These are phyloP conservation scores for Aspergillus tamarii DNA, from an alignment of 2,329 filamentous ascomycete genomes.

Conservation along the genomic window DNA sequence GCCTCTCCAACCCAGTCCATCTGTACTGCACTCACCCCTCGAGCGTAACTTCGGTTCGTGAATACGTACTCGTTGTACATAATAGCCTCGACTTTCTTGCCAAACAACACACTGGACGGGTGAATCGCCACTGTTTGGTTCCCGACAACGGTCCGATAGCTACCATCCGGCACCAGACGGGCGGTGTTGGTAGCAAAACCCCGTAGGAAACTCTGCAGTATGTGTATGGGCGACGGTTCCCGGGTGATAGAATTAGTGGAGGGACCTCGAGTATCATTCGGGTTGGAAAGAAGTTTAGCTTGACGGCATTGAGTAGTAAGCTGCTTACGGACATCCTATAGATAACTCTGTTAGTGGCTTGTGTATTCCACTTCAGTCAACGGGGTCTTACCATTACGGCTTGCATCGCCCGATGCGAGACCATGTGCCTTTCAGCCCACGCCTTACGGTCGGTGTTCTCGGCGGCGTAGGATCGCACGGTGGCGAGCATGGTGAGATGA, in stretches of 20 bases:
- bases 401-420: slow-evolving; percentile 67
- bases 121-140: slow-evolving; percentile 67
- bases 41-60: slow-evolving; percentile 65
- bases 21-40: slow-evolving; percentile 65
- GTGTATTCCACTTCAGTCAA: not conserved
- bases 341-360: slow-evolving; percentile 4
- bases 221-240: slow-evolving; percentile 50
- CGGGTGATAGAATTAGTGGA: slow-evolving; percentile 19
- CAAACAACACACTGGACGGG: slow-evolving; percentile 63
- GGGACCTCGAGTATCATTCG: slow-evolving; percentile 21
- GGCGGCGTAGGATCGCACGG: slow-evolving; percentile 62
- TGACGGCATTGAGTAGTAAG: slow-evolving; percentile 58
- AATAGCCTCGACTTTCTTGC: slow-evolving; percentile 64
- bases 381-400: slow-evolving; percentile 57
- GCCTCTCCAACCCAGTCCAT: slow-evolving; percentile 64
- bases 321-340: slow-evolving; percentile 63
- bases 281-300: slow-evolving; percentile 46
- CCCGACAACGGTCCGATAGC: slow-evolving; percentile 63
- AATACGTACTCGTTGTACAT: slow-evolving; percentile 69
- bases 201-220: slow-evolving; percentile 61
- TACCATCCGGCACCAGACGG: slow-evolving; percentile 61
- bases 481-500: slow-evolving; percentile 64
- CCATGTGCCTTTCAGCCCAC: slow-evolving; percentile 63
- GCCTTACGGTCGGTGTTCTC: slow-evolving; percentile 61
- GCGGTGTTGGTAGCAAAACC: slow-evolving; percentile 66